Percentiles rank a stretch among this genome's conserved stretches.
Evolutionary conservation across 371 early-diverging fungal species (phyloP).

Genomic region (Mortierella sp.): DNA sequence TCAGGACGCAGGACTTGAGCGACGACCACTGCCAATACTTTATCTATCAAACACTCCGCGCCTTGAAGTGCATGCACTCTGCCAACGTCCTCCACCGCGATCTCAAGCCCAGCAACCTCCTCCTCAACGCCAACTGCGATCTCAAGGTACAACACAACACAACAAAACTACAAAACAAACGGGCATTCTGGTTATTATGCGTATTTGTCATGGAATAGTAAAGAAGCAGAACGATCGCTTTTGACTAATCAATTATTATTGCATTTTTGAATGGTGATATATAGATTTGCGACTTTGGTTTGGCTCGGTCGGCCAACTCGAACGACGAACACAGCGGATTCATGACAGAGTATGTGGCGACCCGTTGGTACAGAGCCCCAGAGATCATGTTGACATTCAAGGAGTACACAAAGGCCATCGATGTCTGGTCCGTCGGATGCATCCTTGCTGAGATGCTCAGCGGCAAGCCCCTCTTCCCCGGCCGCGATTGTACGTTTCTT

Average conservation of each 20-base stretch:
- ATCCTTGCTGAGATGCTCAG: constrained; percentile 97
- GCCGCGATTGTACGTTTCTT: constrained; percentile 79
- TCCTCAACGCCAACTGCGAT: constrained; percentile 98
- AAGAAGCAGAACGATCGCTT: not conserved
- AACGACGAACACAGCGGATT: constrained; percentile 89
- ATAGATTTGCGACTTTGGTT: constrained; percentile 94
- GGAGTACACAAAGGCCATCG: constrained; percentile 96
- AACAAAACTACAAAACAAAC: too few relatives aligned
- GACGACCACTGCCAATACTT: constrained; percentile 99
- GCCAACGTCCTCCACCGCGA: constrained; percentile 98
- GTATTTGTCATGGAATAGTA: not conserved
- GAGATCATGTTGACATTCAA: constrained; percentile 98
- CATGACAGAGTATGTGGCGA: constrained; percentile 98
- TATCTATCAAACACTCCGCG: constrained; percentile 96
- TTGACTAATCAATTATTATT: constrained; percentile 1
- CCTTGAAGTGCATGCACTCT: constrained; percentile 98
- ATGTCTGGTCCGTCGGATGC: constrained; percentile 99
- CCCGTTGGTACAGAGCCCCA: constrained; percentile 99
- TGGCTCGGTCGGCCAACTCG: constrained; percentile 93
- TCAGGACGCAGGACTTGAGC: constrained; percentile 96
- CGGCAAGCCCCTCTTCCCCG: constrained; percentile 91
- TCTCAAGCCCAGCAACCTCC: constrained; percentile 96
- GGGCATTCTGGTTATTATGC: too few relatives aligned
- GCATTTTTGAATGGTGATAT: not conserved
- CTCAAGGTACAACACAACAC: constrained; percentile 85